Evolutionary conservation across 495 filamentous ascomycete species (phyloP).

Genomic region (Cercophora newfieldiana): DNA sequence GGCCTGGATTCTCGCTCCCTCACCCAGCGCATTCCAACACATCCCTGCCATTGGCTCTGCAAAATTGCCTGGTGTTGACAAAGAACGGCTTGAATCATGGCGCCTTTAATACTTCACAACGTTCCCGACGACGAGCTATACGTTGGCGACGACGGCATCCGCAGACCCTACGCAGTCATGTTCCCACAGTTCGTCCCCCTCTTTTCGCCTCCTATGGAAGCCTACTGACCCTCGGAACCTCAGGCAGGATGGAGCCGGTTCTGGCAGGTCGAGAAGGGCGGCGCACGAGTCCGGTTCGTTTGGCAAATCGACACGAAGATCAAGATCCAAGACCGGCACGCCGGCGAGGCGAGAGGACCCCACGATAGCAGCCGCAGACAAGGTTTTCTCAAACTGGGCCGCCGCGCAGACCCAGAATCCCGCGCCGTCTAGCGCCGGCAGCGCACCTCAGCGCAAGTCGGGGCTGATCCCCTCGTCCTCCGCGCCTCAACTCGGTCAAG

Average conservation of each 20-base stretch:
- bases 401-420: constrained; percentile 31
- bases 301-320: constrained; percentile 56
- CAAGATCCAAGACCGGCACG: constrained; percentile 52
- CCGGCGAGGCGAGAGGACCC: constrained; percentile 56
- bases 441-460: constrained; percentile 34
- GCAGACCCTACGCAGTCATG: constrained; percentile 57
- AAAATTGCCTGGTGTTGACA: background rate
- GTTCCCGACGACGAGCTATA: constrained; percentile 61
- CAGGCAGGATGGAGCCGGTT: constrained; percentile 41
- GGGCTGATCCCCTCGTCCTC: constrained; percentile 22
- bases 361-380: constrained; percentile 54
- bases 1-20: background rate
- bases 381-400: constrained; percentile 46
- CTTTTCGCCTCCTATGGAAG: background rate
- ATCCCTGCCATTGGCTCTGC: constrained; percentile 11
- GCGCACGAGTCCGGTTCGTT: constrained; percentile 55
- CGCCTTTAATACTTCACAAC: constrained; percentile 59
- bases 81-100: constrained; percentile 38
- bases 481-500: constrained; percentile 20
- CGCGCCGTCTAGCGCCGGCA: constrained; percentile 19
- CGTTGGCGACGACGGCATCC: constrained; percentile 55
- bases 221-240: background rate
- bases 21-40: constrained; percentile 10
- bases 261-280: constrained; percentile 39
- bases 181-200: constrained; percentile 50